Conservation (phyloP, 371 early-diverging fungal genomes). For the Mycotypha africana region DNA sequence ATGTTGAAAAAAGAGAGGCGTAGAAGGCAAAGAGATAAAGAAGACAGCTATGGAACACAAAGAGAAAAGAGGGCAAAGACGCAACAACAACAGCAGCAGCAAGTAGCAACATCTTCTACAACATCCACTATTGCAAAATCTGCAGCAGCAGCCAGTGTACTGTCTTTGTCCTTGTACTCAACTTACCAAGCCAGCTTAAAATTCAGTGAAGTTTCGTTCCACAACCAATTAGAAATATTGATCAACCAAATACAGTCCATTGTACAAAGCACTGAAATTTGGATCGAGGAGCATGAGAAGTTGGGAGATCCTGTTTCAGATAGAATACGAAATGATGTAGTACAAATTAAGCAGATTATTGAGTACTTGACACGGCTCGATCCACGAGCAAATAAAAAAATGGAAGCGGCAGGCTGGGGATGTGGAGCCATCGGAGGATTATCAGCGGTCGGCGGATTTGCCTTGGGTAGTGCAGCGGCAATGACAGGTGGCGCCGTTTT, state of each 20-base stretch:
- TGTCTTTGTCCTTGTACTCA: slow-evolving; percentile 47
- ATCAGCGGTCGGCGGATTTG: slow-evolving; percentile 45
- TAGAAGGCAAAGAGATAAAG: slow-evolving; percentile 3
- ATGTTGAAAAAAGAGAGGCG: slow-evolving; percentile 3
- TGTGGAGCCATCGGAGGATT: slow-evolving; percentile 41
- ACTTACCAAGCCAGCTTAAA: slow-evolving; percentile 45
- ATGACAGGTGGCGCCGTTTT: slow-evolving; percentile 30
- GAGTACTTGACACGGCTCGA: slow-evolving; percentile 38
- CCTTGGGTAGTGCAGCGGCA: slow-evolving; percentile 33
- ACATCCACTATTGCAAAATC: slow-evolving; percentile 19
- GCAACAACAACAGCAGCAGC: slow-evolving; percentile 1
- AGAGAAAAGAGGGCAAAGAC: slow-evolving; percentile 7
- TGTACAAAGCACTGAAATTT: slow-evolving; percentile 41
- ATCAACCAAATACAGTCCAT: slow-evolving; percentile 37
- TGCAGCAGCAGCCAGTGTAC: slow-evolving; percentile 40
- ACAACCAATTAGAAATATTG: slow-evolving; percentile 42
- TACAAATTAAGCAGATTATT: slow-evolving; percentile 32
- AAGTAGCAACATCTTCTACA: slow-evolving; percentile 10
- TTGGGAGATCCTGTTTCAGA: slow-evolving; percentile 36
- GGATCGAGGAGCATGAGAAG: slow-evolving; percentile 50
- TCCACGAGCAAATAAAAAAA: slow-evolving; percentile 41
- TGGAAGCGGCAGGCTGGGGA: slow-evolving; percentile 44
- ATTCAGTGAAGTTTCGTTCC: slow-evolving; percentile 43
- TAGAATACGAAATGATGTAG: slow-evolving; percentile 35
- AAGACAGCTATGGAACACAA: slow-evolving; percentile 5